phyloP scores from a whole-genome alignment of 202 grass and related monocot species.

The Tripidium arundinaceum region DNA sequence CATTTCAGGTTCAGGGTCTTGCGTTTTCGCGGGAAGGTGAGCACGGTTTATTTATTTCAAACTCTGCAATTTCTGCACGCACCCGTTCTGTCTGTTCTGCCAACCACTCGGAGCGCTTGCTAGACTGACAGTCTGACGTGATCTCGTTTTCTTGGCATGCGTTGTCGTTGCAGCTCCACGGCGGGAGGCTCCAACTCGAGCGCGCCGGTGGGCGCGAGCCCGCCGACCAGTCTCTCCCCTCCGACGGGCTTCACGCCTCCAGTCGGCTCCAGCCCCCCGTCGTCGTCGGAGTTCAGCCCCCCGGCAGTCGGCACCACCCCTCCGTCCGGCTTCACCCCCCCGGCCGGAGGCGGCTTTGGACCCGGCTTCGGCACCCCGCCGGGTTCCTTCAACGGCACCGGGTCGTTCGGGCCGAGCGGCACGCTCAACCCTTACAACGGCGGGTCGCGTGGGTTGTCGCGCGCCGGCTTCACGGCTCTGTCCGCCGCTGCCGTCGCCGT shows the following conservation, averaged over 20 bases:
- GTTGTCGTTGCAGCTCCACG: constrained; percentile 31
- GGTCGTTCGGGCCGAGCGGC: constrained; percentile 46
- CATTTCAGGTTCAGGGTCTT: constrained; percentile 66
- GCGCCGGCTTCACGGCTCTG: neutral
- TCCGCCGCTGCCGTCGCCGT: neutral
- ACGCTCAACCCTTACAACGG: constrained; percentile 28
- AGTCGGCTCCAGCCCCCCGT: constrained; percentile 22
- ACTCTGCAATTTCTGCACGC: neutral
- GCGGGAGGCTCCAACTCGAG: constrained; percentile 37
- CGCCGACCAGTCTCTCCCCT: constrained; percentile 27
- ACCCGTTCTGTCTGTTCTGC: neutral
- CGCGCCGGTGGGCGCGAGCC: constrained; percentile 8
- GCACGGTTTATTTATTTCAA: neutral
- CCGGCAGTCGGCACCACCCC: neutral
- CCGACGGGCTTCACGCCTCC: constrained; percentile 30
- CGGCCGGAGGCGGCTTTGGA: neutral
- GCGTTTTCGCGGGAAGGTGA: constrained; percentile 86
- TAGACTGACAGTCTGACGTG: neutral
- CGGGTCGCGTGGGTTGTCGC: neutral
- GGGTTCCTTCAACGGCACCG: constrained; percentile 37
- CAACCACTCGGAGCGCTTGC: too few relatives aligned
- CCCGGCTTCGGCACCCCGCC: constrained; percentile 32
- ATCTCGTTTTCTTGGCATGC: neutral
- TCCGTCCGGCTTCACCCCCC: constrained; percentile 28
- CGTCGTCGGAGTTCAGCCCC: neutral